Conservation (phyloP, 306 rosid genomes). For the Crataegus laevigata region DNA sequence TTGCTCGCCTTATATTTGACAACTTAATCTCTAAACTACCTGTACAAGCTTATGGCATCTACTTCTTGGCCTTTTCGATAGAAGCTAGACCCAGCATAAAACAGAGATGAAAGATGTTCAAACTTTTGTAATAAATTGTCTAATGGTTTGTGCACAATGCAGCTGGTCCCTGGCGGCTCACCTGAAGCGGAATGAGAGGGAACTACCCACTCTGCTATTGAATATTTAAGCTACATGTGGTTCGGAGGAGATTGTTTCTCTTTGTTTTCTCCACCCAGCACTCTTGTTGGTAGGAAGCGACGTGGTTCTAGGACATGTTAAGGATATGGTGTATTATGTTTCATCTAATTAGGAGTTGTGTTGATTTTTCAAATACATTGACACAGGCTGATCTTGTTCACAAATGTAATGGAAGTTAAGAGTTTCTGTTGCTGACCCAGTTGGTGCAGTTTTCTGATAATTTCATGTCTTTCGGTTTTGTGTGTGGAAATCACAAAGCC, state of each 20-base stretch:
- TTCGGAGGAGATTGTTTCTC: conserved; percentile 17
- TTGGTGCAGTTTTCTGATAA: too few species aligned
- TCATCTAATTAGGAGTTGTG: background rate
- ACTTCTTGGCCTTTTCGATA: background rate
- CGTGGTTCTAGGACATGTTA: conserved; percentile 16
- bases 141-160: conserved; percentile 21
- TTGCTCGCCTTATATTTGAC: too few species aligned
- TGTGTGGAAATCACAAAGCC: too few species aligned
- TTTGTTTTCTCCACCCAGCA: background rate
- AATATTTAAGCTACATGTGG: background rate
- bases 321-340: background rate
- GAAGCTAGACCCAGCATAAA: background rate
- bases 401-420: too few species aligned
- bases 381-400: background rate
- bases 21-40: background rate
- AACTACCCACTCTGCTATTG: conserved; percentile 2
- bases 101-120: background rate
- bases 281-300: background rate
- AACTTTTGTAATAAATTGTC: background rate
- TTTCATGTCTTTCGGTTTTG: too few species aligned
- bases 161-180: conserved; percentile 86
- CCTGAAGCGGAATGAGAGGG: conserved; percentile 63
- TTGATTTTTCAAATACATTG: background rate
- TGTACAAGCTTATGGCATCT: background rate
- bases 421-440: too few species aligned